Percentiles rank a stretch among this genome's conserved stretches.
These are phyloP conservation scores for Jackrogersella multiformis DNA, from an alignment of 495 filamentous ascomycete species.

Conservation along the genomic window DNA sequence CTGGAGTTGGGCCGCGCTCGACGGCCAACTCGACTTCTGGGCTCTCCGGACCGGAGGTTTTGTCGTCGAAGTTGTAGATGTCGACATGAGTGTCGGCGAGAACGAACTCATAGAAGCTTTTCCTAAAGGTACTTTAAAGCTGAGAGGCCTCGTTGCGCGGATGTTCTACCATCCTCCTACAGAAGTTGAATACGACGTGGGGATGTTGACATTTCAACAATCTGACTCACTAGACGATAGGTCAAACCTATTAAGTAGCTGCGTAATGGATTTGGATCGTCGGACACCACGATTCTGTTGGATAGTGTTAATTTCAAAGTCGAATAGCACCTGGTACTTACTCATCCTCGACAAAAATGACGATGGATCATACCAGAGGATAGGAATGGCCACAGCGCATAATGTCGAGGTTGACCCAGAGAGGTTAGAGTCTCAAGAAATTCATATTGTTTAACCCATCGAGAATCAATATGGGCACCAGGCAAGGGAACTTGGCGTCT, in stretches of 20 bases:
- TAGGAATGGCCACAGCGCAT: constrained; percentile 20
- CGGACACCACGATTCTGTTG: constrained; percentile 18
- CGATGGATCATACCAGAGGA: constrained; percentile 19
- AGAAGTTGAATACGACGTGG: constrained; percentile 5
- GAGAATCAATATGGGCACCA: no score
- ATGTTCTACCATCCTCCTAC: constrained; percentile 33
- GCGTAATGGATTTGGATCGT: constrained; percentile 35
- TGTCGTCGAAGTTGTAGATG: constrained; percentile 24
- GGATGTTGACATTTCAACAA: constrained; percentile 18
- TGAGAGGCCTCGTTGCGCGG: constrained; percentile 15
- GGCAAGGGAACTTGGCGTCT: background rate
- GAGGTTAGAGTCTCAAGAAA: constrained; percentile 25
- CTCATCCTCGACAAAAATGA: constrained; percentile 22
- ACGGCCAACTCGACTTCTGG: constrained; percentile 36
- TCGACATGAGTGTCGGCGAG: constrained; percentile 19
- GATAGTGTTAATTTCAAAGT: constrained; percentile 15
- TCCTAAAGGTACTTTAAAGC: constrained; percentile 11
- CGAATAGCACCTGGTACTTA: constrained; percentile 11
- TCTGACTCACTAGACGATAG: constrained; percentile 2
- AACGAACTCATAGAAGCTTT: constrained; percentile 11
- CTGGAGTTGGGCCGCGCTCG: constrained; percentile 45
- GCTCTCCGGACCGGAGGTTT: constrained; percentile 11
- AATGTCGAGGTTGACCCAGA: background rate
- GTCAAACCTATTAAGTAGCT: background rate
- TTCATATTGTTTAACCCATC: constrained; percentile 10